phyloP scores from a whole-genome alignment of 2,329 filamentous ascomycete species.

The Penicillium sp. region DNA sequence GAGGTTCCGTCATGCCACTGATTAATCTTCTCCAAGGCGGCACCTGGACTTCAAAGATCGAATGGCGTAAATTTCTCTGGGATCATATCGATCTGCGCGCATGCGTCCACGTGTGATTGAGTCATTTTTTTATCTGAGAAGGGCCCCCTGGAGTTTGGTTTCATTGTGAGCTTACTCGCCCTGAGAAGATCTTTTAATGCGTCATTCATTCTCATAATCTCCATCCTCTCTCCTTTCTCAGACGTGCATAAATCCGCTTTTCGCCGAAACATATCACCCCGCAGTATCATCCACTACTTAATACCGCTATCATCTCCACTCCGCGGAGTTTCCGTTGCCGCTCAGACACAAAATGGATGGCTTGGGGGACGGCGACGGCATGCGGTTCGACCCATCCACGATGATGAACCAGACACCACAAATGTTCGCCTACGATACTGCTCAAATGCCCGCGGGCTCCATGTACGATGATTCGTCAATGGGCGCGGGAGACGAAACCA shows the following conservation, averaged over 20 bases:
- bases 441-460: slow-evolving; percentile 51
- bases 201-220: slow-evolving; percentile 12
- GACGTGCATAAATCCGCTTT: background rate
- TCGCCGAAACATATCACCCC: slow-evolving; percentile 15
- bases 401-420: slow-evolving; percentile 65
- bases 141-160: background rate
- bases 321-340: slow-evolving; percentile 17
- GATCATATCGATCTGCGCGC: background rate
- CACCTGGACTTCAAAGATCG: background rate
- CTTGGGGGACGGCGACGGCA: slow-evolving; percentile 39
- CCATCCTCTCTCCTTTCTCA: slow-evolving; percentile 4
- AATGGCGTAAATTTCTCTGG: background rate
- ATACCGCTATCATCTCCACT: slow-evolving; percentile 20
- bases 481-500: slow-evolving; percentile 54
- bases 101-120: slow-evolving; percentile 7
- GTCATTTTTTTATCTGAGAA: slow-evolving; percentile 7
- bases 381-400: slow-evolving; percentile 49
- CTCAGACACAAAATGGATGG: slow-evolving; percentile 33
- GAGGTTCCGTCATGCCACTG: slow-evolving; percentile 22
- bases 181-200: slow-evolving; percentile 6
- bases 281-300: slow-evolving; percentile 16
- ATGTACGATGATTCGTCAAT: slow-evolving; percentile 48
- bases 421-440: slow-evolving; percentile 67
- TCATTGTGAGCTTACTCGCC: background rate
- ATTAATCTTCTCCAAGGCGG: slow-evolving; percentile 4